A percentile compares a stretch with the other conserved stretches of the same genome.
Evolutionary conservation across 2,329 filamentous ascomycete species (phyloP).

Genomic region (Xylaria hypoxylon): DNA sequence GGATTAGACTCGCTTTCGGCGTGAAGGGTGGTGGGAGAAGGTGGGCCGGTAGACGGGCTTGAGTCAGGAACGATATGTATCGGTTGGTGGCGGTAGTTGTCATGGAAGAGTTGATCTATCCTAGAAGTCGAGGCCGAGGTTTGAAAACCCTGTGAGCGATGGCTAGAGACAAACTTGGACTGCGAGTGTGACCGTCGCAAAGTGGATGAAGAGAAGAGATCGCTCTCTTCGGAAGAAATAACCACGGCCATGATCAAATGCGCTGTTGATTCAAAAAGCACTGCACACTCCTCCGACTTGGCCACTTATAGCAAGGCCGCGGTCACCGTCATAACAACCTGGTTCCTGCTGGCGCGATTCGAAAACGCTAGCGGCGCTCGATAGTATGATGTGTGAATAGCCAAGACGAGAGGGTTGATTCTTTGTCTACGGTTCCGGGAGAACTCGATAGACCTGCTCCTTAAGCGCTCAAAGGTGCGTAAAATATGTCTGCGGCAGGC

Average conservation of each 20-base stretch:
- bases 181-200: constrained; percentile 72
- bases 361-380: not conserved
- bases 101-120: constrained; percentile 60
- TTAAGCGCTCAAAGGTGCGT: constrained; percentile 23
- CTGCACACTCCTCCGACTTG: constrained; percentile 46
- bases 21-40: constrained; percentile 65
- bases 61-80: constrained; percentile 56
- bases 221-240: constrained; percentile 67
- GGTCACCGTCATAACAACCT: constrained; percentile 43
- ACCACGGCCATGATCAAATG: constrained; percentile 64
- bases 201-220: constrained; percentile 65
- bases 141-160: constrained; percentile 56
- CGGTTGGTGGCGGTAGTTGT: constrained; percentile 55
- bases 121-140: constrained; percentile 60
- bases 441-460: constrained; percentile 15
- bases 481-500: constrained; percentile 10
- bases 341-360: constrained; percentile 14
- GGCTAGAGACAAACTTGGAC: constrained; percentile 63
- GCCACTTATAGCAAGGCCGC: constrained; percentile 39
- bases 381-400: not conserved
- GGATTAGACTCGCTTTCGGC: constrained; percentile 64
- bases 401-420: constrained; percentile 15
- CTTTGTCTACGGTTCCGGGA: constrained; percentile 30
- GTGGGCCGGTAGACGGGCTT: constrained; percentile 65
- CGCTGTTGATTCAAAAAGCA: constrained; percentile 16